Percentiles rank a stretch among this genome's conserved stretches.
Conservation (phyloP, 371 early-diverging fungal genomes). For the Mucor circinelloides region DNA sequence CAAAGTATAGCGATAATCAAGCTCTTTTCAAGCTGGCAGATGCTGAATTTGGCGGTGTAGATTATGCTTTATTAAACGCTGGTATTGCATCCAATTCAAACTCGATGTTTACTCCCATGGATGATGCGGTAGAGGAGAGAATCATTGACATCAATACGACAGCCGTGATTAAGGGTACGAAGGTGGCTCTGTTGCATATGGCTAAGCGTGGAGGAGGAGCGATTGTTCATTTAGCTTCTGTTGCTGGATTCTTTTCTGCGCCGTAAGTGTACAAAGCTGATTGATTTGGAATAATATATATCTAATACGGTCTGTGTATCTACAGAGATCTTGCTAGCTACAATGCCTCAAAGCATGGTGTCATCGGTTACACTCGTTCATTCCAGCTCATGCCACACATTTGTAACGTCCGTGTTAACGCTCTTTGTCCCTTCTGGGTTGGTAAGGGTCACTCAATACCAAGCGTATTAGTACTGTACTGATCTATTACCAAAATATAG, state of each 20-base stretch:
- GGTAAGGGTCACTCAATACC: conserved; percentile 8
- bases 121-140: conserved; percentile 32
- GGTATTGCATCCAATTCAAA: conserved; percentile 51
- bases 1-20: conserved; percentile 47
- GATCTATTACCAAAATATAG: background rate
- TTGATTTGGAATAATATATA: background rate
- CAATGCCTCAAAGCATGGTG: conserved; percentile 88
- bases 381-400: conserved; percentile 64
- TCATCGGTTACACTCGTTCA: conserved; percentile 90
- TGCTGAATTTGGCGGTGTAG: conserved; percentile 58
- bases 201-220: conserved; percentile 46
- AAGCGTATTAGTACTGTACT: background rate
- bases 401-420: conserved; percentile 45
- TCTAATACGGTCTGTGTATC: background rate
- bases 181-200: conserved; percentile 43
- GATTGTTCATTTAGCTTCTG: conserved; percentile 49
- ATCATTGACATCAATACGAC: conserved; percentile 69
- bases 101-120: conserved; percentile 30
- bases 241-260: conserved; percentile 25
- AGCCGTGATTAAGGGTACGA: conserved; percentile 62
- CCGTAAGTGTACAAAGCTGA: conserved; percentile 5
- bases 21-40: conserved; percentile 53
- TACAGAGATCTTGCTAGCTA: conserved; percentile 45
- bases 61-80: conserved; percentile 55
- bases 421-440: conserved; percentile 35